A percentile compares a stretch with the other conserved stretches of the same genome.
These are phyloP conservation scores for Picea mariana DNA, from an alignment of 83 land plant species.

Conservation along the genomic window DNA sequence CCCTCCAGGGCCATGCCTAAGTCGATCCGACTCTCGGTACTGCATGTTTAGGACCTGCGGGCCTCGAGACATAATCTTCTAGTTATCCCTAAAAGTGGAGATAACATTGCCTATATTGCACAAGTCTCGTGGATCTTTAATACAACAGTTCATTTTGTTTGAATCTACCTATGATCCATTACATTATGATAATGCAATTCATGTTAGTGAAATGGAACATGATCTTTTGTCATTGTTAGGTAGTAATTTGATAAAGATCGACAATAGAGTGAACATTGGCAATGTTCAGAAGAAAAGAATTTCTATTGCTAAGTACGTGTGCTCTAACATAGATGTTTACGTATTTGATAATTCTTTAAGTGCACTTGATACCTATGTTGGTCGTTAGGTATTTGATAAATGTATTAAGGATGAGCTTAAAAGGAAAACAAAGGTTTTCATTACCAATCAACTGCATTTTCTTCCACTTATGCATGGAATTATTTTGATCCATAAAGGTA, in stretches of 20 bases:
- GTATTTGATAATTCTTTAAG: slow-evolving; percentile 97
- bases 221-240: slow-evolving; percentile 93
- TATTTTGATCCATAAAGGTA: slow-evolving; percentile 77
- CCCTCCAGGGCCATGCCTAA: too few species aligned
- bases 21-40: too few species aligned
- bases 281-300: slow-evolving; percentile 61
- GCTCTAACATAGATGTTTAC: slow-evolving; percentile 89
- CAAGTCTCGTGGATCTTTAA: slow-evolving; percentile 99
- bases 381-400: slow-evolving; percentile 76
- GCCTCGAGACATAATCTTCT: too few species aligned
- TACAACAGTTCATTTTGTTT: slow-evolving; percentile 85
- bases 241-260: slow-evolving; percentile 94
- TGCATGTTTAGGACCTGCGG: too few species aligned
- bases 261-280: slow-evolving; percentile 32
- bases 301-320: slow-evolving; percentile 96
- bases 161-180: slow-evolving; percentile 67
- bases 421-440: slow-evolving; percentile 83
- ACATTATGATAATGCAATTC: slow-evolving; percentile 67
- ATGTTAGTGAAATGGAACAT: slow-evolving; percentile 69
- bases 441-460: slow-evolving; percentile 96
- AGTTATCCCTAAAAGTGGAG: too few species aligned
- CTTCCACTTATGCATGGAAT: slow-evolving; percentile 87
- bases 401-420: slow-evolving; percentile 77
- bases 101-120: slow-evolving; percentile 79
- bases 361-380: slow-evolving; percentile 98